Evolutionary conservation across 768 basidiomycete genomes (phyloP), one percentile per base, ranked within the genome.

Genomic region (Daedaleopsis sinensis): DNA sequence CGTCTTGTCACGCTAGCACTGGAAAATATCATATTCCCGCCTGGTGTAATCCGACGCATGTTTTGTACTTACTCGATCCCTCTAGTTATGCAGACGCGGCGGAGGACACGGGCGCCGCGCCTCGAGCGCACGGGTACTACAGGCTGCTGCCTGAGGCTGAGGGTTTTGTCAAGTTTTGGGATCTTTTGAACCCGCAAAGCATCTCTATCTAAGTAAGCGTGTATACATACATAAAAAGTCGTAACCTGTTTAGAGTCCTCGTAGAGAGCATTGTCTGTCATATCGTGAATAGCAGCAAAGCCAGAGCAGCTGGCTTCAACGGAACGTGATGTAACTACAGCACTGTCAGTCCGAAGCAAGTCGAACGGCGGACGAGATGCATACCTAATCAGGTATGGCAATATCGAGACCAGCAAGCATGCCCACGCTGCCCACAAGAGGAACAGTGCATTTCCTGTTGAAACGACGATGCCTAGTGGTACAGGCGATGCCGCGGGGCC

Each of bases 351-450:
- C 50, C 8, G 44, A 58, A 32, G 15, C 10, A 47, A 36, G 15
- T 15, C 8, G 38, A 24, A 21, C 18, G 24, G 37, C 54, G 56
- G 48, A 58, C 8, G 46, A 8, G 16, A 12, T 18, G 71, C 86
- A 48, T 63, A 91, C 91, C 86, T 91, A 67, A 91, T 80, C 80
- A 90, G 82, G 70, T 92, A 93, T 15, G 92, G 92, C 44, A 90
- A 70, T 52, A 86, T 76, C 1, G 91, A 91, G 19, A 81, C 78
- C 39, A 84, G 72, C 39, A 93, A 78, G 70, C 83, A 83, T 27
- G 80, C 88, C 70, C 90, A 91, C 4, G 90, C 83, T 1, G 87
- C 88, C 92, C 92, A 94, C 10, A 84, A 76, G 48, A 93, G 74
- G 72, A 79, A 86, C 58, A 93, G 68, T 21, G 82, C 91, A 53